Evolutionary conservation across 1,139 yeast genomes (phyloP).

Genomic region (Suhomyces kunorum): DNA sequence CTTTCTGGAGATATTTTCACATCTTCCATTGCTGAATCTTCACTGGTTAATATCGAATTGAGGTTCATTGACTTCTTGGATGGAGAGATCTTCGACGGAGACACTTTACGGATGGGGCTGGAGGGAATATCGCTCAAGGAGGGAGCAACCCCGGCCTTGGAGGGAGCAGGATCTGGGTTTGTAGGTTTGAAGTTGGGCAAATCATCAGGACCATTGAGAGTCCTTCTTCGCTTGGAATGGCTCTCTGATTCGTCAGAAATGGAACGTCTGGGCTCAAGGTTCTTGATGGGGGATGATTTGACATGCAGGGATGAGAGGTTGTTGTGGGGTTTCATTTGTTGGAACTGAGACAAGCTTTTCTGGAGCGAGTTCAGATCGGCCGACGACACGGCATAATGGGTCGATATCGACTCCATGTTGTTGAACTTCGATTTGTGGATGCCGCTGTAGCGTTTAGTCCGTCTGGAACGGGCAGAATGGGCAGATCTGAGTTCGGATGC

Average conservation of each 20-base stretch:
- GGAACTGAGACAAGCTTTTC: background rate
- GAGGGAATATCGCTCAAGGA: slow-evolving; percentile 7
- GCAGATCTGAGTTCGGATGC: slow-evolving; percentile 7
- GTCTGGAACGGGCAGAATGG: slow-evolving; percentile 15
- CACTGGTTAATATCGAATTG: slow-evolving; percentile 29
- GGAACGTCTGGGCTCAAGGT: slow-evolving; percentile 1
- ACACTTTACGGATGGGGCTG: slow-evolving; percentile 30
- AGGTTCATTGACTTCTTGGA: slow-evolving; percentile 44
- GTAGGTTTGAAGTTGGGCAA: slow-evolving; percentile 17
- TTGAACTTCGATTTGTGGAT: slow-evolving; percentile 37
- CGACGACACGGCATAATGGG: slow-evolving; percentile 29
- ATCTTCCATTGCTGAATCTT: slow-evolving; percentile 9
- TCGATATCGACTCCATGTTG: slow-evolving; percentile 45
- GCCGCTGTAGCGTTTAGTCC: slow-evolving; percentile 35
- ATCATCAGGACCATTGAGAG: slow-evolving; percentile 30
- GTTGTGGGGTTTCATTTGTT: slow-evolving; percentile 1
- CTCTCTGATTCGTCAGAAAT: slow-evolving; percentile 7
- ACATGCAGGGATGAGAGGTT: background rate
- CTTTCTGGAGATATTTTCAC: slow-evolving; percentile 4
- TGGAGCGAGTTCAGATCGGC: background rate
- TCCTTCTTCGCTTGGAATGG: slow-evolving; percentile 25
- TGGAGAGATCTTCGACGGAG: slow-evolving; percentile 47
- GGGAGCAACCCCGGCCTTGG: background rate
- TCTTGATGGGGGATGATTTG: slow-evolving; percentile 9
- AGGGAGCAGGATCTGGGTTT: background rate